Evolutionary conservation across 345 rosid species (phyloP), one percentile per base, ranked within the genome.

Genomic region (Sonneratia caseolaris): DNA sequence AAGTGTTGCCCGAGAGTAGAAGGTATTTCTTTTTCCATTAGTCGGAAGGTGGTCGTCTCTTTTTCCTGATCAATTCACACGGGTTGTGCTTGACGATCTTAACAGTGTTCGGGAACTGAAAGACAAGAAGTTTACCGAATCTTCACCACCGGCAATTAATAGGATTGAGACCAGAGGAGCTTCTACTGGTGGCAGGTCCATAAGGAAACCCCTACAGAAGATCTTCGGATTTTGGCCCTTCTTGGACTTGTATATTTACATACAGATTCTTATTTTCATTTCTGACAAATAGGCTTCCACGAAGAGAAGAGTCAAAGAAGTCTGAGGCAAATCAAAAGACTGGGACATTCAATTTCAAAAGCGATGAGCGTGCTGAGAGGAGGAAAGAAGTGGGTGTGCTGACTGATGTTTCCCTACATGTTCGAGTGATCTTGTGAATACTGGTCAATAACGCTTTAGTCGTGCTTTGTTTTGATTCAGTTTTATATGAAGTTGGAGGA

Each of bases 341-440:
- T 68, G 66, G 78, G 61, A 70, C 69, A 71, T 89, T 91, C 81
- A 81, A 66, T 73, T 88, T 93, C 85, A 88, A 79, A 75, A 77
- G 93, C 72, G 76, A 79, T 61, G 91, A 86, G 76, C 85, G 96
- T 61, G 98, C 96, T 35, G 91, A 84, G 80, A 86, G 83, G 77
- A 84, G 96, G 86, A 93, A 84, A 84, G 90, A 91, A 92, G 98
- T 84, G 83, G 62, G 78, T 64, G 43, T 74, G 64, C 68, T 53
- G 68, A 37, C 69, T 73, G 43, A 53, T 68, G 3, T 71, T 47
- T 0, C 27, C 27, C 5, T 64, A 37, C 16, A 70, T 1, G 18
- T 71, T 64, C 62, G 27, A 36, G 7, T n/a, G 43, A 38, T 57
- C 18, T 13, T 56, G 43, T 70, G n/a, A 8, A 48, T 72, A 21